Percentiles rank a stretch among this genome's conserved stretches.
These are phyloP conservation scores for Vanrija pseudolonga DNA, from an alignment of 1,284 basidiomycete species.

Conservation along the genomic window DNA sequence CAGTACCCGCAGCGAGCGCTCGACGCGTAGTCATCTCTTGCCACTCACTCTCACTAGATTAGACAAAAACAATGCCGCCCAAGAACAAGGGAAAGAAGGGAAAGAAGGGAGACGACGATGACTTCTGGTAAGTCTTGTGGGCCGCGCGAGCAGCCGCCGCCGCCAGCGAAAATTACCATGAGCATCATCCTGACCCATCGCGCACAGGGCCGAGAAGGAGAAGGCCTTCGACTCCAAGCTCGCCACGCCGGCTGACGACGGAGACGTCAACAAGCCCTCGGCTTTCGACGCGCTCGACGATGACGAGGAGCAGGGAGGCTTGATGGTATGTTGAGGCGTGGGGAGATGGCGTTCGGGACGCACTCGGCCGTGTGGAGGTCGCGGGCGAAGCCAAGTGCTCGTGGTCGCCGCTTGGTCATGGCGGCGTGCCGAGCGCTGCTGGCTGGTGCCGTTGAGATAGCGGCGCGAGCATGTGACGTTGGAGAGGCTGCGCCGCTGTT, in stretches of 20 bases:
- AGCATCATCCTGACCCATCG: conserved; percentile 2
- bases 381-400: neutral
- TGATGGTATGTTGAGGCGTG: conserved; percentile 64
- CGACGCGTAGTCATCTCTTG: conserved; percentile 3
- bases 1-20: too few relatives aligned
- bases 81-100: conserved; percentile 85
- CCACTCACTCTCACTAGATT: conserved; percentile 5
- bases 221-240: conserved; percentile 50
- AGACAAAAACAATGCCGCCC: conserved; percentile 62
- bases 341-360: neutral
- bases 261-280: conserved; percentile 42
- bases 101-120: conserved; percentile 64
- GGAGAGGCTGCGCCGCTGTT: too few relatives aligned
- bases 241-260: conserved; percentile 50
- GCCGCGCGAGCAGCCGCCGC: neutral
- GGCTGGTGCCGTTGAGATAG: too few relatives aligned
- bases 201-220: conserved; percentile 42
- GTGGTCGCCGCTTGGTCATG: neutral
- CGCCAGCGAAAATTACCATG: too few relatives aligned
- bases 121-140: conserved; percentile 78
- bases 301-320: conserved; percentile 70
- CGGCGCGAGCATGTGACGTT: too few relatives aligned
- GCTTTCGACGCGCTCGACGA: conserved; percentile 49
- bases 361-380: too few relatives aligned
- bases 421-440: too few relatives aligned